Evolutionary conservation across 2,329 filamentous ascomycete genomes (phyloP).

Genomic region (Cladosporium sp.): DNA sequence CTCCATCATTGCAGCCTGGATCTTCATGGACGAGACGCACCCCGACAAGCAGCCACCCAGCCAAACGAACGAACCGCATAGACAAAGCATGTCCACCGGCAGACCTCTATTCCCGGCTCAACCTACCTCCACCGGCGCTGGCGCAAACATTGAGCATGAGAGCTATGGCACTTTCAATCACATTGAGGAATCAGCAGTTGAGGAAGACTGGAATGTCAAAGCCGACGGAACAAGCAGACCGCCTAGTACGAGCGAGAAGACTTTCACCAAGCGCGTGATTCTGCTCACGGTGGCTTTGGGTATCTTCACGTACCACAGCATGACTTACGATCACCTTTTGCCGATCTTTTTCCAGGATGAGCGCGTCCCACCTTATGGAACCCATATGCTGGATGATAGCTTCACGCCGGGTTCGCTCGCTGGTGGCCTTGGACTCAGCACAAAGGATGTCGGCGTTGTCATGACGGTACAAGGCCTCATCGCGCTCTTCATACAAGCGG

Average conservation of each 20-base stretch:
- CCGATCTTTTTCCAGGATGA: conserved; percentile 91
- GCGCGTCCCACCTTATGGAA: conserved; percentile 41
- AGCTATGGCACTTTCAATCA: conserved; percentile 42
- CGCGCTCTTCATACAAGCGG: conserved; percentile 67
- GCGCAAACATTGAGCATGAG: conserved; percentile 70
- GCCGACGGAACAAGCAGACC: conserved; percentile 41
- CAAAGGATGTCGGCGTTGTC: conserved; percentile 64
- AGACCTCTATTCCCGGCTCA: conserved; percentile 4
- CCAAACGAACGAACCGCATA: conserved; percentile 25
- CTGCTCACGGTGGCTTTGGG: conserved; percentile 77
- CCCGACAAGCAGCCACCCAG: conserved; percentile 67
- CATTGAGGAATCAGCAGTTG: conserved; percentile 50
- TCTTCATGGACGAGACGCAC: conserved; percentile 84
- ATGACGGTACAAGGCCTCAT: conserved; percentile 67
- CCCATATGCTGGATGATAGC: conserved; percentile 27
- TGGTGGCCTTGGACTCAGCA: conserved; percentile 63
- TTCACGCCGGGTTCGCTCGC: conserved; percentile 34
- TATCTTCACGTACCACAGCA: conserved; percentile 91
- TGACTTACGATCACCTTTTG: conserved; percentile 89
- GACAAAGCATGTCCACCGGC: conserved; percentile 17
- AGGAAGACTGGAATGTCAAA: conserved; percentile 49
- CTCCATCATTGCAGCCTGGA: conserved; percentile 75
- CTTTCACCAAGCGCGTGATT: conserved; percentile 62
- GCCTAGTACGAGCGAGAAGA: conserved; percentile 37
- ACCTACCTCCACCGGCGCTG: conserved; percentile 58